A percentile compares a stretch with the other conserved stretches of the same genome.
phyloP scores from a whole-genome alignment of 2,329 filamentous ascomycete genomes.

The Drechslera avenae region DNA sequence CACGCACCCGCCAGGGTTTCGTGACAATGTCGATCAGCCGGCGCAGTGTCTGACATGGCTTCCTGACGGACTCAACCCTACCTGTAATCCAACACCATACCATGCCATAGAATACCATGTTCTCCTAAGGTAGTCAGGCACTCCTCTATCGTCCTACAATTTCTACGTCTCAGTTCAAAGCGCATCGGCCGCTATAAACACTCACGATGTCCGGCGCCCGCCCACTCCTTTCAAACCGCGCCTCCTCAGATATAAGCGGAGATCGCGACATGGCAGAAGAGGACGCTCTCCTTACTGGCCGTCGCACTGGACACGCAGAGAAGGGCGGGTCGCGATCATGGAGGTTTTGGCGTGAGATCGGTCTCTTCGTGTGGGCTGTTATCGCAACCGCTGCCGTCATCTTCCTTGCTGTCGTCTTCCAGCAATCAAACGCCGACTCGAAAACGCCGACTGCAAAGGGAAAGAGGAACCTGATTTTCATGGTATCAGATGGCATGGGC shows the following conservation, averaged over 20 bases:
- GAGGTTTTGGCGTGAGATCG: constrained; percentile 72
- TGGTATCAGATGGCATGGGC: constrained; percentile 99
- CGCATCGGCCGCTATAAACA: background rate
- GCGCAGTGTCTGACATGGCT: constrained; percentile 12
- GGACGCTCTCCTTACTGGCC: constrained; percentile 65
- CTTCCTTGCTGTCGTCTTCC: constrained; percentile 79
- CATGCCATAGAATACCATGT: constrained; percentile 10
- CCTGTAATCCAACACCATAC: background rate
- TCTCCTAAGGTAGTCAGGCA: constrained; percentile 3
- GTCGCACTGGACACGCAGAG: constrained; percentile 44
- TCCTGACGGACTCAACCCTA: background rate
- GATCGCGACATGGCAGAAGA: constrained; percentile 64
- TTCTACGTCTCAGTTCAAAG: background rate
- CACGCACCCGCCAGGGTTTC: constrained; percentile 12
- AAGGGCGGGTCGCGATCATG: constrained; percentile 50
- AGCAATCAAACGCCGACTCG: constrained; percentile 57
- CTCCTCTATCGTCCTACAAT: constrained; percentile 12
- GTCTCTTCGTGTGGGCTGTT: constrained; percentile 81
- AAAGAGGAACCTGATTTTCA: constrained; percentile 96
- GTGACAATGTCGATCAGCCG: constrained; percentile 21
- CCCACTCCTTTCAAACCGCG: constrained; percentile 60
- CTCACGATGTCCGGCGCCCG: constrained; percentile 52
- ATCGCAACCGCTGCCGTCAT: constrained; percentile 79
- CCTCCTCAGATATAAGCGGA: constrained; percentile 62
- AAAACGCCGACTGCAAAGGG: constrained; percentile 52